Conservation (phyloP, 2,329 filamentous ascomycete species). For the Fusarium acutatum region DNA sequence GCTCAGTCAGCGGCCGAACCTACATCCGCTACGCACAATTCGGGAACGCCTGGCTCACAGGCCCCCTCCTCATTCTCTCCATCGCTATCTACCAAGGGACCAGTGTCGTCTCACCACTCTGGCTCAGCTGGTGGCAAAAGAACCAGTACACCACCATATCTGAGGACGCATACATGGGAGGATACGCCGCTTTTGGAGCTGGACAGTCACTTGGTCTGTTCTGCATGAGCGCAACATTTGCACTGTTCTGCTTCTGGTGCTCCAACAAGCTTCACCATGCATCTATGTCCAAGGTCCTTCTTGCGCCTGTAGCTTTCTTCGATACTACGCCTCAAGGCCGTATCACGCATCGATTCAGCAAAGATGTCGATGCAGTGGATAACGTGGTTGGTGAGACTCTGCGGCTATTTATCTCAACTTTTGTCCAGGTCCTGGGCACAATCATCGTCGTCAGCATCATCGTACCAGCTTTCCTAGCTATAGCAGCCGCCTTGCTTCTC, state of each 20-base stretch:
- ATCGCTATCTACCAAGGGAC: slow-evolving; percentile 18
- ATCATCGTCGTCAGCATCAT: slow-evolving; percentile 23
- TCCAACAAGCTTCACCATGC: slow-evolving; percentile 23
- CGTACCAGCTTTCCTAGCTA: slow-evolving; percentile 8
- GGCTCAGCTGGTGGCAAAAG: slow-evolving; percentile 27
- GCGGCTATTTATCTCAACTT: slow-evolving; percentile 12
- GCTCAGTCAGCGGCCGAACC: slow-evolving; percentile 13
- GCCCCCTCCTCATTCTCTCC: not conserved
- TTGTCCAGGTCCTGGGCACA: slow-evolving; percentile 14
- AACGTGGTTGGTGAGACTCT: slow-evolving; percentile 20
- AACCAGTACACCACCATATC: slow-evolving; percentile 6
- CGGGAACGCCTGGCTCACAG: slow-evolving; percentile 14
- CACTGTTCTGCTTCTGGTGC: slow-evolving; percentile 25
- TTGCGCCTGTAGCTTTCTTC: slow-evolving; percentile 13
- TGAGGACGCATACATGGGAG: slow-evolving; percentile 20
- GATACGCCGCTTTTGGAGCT: slow-evolving; percentile 10
- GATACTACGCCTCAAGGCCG: slow-evolving; percentile 21
- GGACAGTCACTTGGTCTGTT: slow-evolving; percentile 16
- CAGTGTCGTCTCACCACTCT: slow-evolving; percentile 17
- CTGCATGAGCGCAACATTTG: slow-evolving; percentile 14
- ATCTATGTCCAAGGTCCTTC: not conserved
- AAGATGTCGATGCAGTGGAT: slow-evolving; percentile 20
- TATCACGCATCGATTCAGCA: slow-evolving; percentile 22
- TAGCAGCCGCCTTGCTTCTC: not conserved
- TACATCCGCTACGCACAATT: slow-evolving; percentile 23